Conservation (phyloP, 1,284 basidiomycete species). For the Phaffia rhodozyma region DNA sequence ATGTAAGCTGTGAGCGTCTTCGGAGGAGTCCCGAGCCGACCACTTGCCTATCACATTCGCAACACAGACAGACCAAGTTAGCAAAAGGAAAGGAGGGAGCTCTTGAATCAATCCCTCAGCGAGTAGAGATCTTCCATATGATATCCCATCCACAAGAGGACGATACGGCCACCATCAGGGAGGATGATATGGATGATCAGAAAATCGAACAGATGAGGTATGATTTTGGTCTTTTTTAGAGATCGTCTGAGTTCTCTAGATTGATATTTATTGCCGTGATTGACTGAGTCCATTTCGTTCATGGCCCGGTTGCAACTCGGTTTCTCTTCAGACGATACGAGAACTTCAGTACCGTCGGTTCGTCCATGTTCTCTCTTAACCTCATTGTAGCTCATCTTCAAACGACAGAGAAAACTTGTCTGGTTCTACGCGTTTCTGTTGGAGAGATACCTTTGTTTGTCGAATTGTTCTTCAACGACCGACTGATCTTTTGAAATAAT, state of each 20-base stretch:
- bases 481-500: conserved; percentile 11
- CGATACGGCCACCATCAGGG: conserved; percentile 7
- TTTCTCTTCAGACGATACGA: conserved; percentile 35
- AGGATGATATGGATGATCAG: conserved; percentile 22
- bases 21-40: too few species aligned
- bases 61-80: too few species aligned
- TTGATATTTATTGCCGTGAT: not conserved
- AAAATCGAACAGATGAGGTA: conserved; percentile 39
- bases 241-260: not conserved
- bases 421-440: not conserved
- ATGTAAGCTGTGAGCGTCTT: too few species aligned
- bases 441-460: not conserved
- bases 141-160: not conserved
- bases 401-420: not conserved
- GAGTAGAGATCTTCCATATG: too few species aligned
- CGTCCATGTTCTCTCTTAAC: conserved; percentile 22
- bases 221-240: conserved; percentile 17
- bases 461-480: conserved; percentile 3
- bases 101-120: too few species aligned
- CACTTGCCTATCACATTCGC: too few species aligned
- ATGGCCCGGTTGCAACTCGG: not conserved
- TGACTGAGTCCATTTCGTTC: not conserved
- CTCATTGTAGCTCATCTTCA: not conserved
- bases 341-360: conserved; percentile 71
- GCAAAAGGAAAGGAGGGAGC: too few species aligned